Percentiles rank a stretch among this genome's conserved stretches.
Conservation (phyloP, 768 basidiomycete species). For the Russula brevipes region DNA sequence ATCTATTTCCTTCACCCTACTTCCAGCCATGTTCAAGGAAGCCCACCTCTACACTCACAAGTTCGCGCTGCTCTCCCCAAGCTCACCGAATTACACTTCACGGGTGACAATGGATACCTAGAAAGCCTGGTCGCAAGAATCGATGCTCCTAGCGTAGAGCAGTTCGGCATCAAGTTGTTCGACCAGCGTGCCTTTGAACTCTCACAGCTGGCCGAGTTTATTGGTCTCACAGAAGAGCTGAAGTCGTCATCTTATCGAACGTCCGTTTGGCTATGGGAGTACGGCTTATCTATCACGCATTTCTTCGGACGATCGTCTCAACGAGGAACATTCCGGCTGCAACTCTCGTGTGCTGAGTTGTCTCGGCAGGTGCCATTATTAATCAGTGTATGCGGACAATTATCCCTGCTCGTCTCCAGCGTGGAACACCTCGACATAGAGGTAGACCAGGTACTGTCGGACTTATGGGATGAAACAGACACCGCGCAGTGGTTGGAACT, state of each 20-base stretch:
- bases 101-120: slow-evolving; percentile 8
- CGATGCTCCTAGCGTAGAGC: slow-evolving; percentile 8
- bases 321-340: background rate
- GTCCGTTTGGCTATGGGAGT: slow-evolving; percentile 9
- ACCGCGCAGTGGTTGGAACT: slow-evolving; percentile 5
- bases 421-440: slow-evolving; percentile 8
- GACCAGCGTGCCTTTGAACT: slow-evolving; percentile 4
- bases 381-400: background rate
- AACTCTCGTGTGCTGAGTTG: slow-evolving; percentile 1
- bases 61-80: background rate
- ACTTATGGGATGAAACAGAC: background rate
- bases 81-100: slow-evolving; percentile 12
- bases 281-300: slow-evolving; percentile 9
- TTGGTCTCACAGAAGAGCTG: slow-evolving; percentile 1
- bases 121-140: slow-evolving; percentile 11
- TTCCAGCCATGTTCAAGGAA: background rate
- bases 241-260: slow-evolving; percentile 1
- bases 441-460: background rate
- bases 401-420: background rate
- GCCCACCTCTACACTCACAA: background rate
- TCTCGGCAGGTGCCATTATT: background rate
- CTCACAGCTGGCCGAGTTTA: slow-evolving; percentile 4
- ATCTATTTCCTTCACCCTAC: background rate
- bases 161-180: slow-evolving; percentile 2
- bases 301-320: background rate